Evolutionary conservation across 805 yeast genomes (phyloP), one percentile per base, ranked within the genome.

Genomic region (Zygosaccharomyces bailii): DNA sequence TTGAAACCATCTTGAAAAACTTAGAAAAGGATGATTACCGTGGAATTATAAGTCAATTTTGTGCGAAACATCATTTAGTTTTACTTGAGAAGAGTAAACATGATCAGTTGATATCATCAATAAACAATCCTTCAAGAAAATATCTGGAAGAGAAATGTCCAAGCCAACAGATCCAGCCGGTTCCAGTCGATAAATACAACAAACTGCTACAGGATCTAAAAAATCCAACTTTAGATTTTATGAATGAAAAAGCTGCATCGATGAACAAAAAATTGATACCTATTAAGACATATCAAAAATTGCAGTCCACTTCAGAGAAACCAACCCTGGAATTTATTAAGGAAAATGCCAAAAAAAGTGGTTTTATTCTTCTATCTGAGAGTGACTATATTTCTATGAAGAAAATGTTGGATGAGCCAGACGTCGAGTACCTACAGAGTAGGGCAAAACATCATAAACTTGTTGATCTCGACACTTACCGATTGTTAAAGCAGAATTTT

Each of bases 121-220:
- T 49, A 5, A 51, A 57, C n/a, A 35, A 49, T 13, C 69, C 68
- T 16, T 41, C 57, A 1, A 37, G 25, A 14, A 54, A 43, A 29
- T 56, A 30, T 25, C 24, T 61, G 23, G 27, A 32, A 9, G 40
- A 41, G n/a, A 59, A 53, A 31, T 65, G 65, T 50, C 30, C n/a
- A 3, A 18, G 10, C 2, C 34, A 52, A 31, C 62, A 60, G 4
- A 31, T 32, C 29, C 21, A 41, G 11, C 39, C 36, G 5, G 13
- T 41, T 31, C 50, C 49, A 35, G 45, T 37, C 36, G 34, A 49
- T 25, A 49, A 50, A 7, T 48, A 51, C 29, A 11, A 14, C 9
- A 18, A 18, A 14, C 36, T 42, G 40, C n/a, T 27, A 13, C 40
- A 18, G 21, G 31, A 21, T 16, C 16, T 42, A 4, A 17, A 34